Percentiles rank a stretch among this genome's conserved stretches.
Conservation (phyloP, 1,139 yeast species). For the Suhomyces chickasaworum region DNA sequence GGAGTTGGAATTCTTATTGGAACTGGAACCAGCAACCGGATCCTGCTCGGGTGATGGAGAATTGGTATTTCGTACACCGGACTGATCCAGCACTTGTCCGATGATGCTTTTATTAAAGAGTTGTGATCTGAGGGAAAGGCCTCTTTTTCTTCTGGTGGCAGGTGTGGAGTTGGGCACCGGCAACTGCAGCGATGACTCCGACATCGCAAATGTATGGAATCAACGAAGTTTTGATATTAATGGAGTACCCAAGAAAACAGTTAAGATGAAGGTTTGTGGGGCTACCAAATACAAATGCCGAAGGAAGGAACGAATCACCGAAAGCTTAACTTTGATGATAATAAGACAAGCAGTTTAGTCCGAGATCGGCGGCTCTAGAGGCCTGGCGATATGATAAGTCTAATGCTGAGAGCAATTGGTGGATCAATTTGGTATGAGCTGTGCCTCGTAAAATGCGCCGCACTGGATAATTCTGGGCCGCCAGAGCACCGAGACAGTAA, state of each 20-base stretch:
- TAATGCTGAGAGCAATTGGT: neutral
- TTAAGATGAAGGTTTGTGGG: neutral
- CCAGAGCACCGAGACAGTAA: neutral
- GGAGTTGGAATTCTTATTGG: neutral
- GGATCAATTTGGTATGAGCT: neutral
- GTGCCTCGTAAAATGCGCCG: conserved; percentile 1
- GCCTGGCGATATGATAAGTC: neutral
- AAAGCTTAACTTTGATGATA: neutral
- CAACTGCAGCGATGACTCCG: conserved; percentile 2
- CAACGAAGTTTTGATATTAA: neutral
- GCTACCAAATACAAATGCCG: neutral
- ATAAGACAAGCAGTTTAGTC: neutral
- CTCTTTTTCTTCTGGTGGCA: conserved; percentile 57
- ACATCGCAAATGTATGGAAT: neutral
- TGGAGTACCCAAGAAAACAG: neutral
- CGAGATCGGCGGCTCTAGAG: neutral
- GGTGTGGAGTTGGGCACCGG: conserved; percentile 22
- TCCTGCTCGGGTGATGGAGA: neutral
- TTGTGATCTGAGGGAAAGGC: conserved; percentile 74
- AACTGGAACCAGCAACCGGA: neutral
- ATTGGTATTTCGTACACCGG: neutral
- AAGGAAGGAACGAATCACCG: too few relatives aligned
- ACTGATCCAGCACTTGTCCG: conserved; percentile 10
- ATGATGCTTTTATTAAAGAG: conserved; percentile 57
- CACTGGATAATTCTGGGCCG: neutral